Base-by-base conservation (phyloP, 176 grass and related monocot species). In the Ampelocalamus luodianensis region DNA sequence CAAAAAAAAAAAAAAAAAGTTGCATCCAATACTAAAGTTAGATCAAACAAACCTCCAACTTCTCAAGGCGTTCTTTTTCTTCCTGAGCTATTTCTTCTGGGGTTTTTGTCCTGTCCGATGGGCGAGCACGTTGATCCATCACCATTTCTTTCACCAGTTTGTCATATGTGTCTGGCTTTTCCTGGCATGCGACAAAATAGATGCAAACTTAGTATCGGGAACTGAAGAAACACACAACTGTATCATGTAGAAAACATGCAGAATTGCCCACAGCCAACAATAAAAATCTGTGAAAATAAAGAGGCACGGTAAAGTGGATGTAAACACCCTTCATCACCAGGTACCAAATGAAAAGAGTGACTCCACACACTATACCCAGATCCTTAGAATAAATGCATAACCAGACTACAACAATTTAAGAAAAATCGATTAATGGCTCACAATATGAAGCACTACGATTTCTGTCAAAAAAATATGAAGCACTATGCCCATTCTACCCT, bases 131-230 rank as follows among this genome's bases (percentile, higher is more conserved):
- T 72, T 81, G 86, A 65, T 98, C 96, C 88, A 93, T 90, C 22
- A 91, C 91, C 85, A 95, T 93, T 65, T 95, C 92, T 90, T 92
- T 98, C 34, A 98, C 93, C 79, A 98, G 73, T 91, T 98, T 95
- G 65, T 93, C 96, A 75, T 95, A 95, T 54, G 89, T 67, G 55
- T 95, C 91, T 61, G 93, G 76, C 68, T 89, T 86, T 62, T 83
- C 87, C 92, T 93, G 87, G 60, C 56, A 55, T 45, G 22, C 32
- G 80, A 55, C 42, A 75, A 76, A 50, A 78, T 37, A 23, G n/a
- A 92, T 11, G 40, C 62, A 78, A 46, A 23, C 55, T 94, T 45
- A 79, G 34, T 54, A 70, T 64, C 46, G 45, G 32, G 18, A 79
- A 83, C 3, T 42, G 54, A 46, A 40, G 56, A 44, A 56, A 63